A percentile compares a stretch with the other conserved stretches of the same genome.
Evolutionary conservation across 192 early-diverging fungal genomes (phyloP).

Genomic region (Thamnidium elegans): DNA sequence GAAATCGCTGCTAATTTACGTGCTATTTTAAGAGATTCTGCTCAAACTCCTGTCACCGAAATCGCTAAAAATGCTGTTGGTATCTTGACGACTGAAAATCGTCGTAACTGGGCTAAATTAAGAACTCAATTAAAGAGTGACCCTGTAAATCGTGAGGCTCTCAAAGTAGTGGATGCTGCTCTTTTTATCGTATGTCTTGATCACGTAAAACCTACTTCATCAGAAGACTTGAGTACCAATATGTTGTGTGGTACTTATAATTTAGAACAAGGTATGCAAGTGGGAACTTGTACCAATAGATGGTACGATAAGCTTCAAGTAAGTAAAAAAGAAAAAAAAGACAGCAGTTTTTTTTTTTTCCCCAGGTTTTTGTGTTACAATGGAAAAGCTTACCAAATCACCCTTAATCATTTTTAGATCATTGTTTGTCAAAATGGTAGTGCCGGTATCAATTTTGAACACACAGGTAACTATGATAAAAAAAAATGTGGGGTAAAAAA

Average conservation of each 20-base stretch:
- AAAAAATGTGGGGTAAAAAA: slow-evolving; percentile 6
- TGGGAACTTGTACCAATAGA: slow-evolving; percentile 63
- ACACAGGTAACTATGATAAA: slow-evolving; percentile 48
- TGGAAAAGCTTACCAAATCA: neutral
- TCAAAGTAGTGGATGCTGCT: slow-evolving; percentile 63
- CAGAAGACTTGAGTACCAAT: slow-evolving; percentile 41
- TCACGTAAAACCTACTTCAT: slow-evolving; percentile 49
- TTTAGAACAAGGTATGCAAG: slow-evolving; percentile 42
- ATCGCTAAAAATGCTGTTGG: slow-evolving; percentile 60
- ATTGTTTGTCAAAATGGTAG: slow-evolving; percentile 76
- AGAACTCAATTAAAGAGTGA: slow-evolving; percentile 54
- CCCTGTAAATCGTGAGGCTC: slow-evolving; percentile 53
- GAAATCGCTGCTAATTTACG: slow-evolving; percentile 70
- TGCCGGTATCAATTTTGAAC: slow-evolving; percentile 90
- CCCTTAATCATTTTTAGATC: slow-evolving; percentile 31
- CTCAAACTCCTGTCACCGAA: slow-evolving; percentile 44
- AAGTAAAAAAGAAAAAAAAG: slow-evolving; percentile 8
- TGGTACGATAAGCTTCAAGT: slow-evolving; percentile 82
- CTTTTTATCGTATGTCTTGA: slow-evolving; percentile 78
- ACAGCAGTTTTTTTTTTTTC: slow-evolving; percentile 4
- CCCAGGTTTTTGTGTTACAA: slow-evolving; percentile 7
- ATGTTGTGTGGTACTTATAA: slow-evolving; percentile 51
- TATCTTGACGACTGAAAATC: slow-evolving; percentile 71
- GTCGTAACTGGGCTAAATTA: slow-evolving; percentile 70
- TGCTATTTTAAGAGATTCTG: slow-evolving; percentile 56